Percentiles rank a stretch among this genome's conserved stretches.
These are phyloP conservation scores for Entonaema liquescens DNA, from an alignment of 495 filamentous ascomycete genomes.

Conservation along the genomic window DNA sequence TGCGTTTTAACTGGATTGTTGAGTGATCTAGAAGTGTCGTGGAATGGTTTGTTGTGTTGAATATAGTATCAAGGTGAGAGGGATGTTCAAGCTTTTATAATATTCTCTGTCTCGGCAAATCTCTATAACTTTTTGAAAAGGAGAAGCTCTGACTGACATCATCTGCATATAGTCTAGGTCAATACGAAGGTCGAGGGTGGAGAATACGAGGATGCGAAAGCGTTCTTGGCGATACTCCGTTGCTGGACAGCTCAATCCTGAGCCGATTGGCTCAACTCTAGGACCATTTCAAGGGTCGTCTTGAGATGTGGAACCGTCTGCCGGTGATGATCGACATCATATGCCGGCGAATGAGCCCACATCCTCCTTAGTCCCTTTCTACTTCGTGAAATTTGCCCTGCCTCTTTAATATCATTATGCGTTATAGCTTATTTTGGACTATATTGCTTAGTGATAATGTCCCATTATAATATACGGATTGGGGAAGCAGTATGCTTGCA, in stretches of 20 bases:
- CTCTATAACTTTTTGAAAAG: background rate
- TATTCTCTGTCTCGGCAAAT: background rate
- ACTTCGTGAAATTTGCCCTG: background rate
- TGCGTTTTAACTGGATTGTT: background rate
- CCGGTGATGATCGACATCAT: conserved; percentile 24
- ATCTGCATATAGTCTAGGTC: background rate
- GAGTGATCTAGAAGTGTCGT: background rate
- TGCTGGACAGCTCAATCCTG: background rate
- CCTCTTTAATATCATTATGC: background rate
- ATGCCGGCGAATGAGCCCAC: conserved; percentile 14
- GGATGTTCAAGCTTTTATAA: background rate
- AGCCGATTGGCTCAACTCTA: conserved; percentile 12
- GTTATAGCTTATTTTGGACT: background rate
- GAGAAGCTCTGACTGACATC: conserved; percentile 3
- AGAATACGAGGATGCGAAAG: conserved; percentile 14
- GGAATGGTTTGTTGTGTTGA: background rate
- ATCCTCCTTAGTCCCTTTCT: conserved; percentile 5
- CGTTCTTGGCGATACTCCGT: conserved; percentile 20
- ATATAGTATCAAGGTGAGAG: background rate
- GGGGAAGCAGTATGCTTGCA: background rate
- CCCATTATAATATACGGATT: background rate
- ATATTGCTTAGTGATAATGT: background rate
- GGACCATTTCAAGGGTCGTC: conserved; percentile 7
- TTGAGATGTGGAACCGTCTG: conserved; percentile 8
- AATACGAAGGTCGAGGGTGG: conserved; percentile 1